Conservation (phyloP, 371 early-diverging fungal species). For the Thermomucor indicae-seudaticae region DNA sequence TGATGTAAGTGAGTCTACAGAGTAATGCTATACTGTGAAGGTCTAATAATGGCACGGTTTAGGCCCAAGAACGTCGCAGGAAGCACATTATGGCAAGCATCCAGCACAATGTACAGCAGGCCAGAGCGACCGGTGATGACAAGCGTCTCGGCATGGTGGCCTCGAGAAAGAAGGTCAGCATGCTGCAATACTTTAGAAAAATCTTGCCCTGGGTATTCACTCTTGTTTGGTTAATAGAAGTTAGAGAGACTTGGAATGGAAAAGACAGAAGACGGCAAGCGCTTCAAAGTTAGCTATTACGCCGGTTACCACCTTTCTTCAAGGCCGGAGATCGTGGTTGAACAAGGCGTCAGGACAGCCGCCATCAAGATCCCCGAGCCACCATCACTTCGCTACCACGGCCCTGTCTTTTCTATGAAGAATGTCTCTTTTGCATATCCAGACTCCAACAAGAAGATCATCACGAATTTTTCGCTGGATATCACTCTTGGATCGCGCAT, state of each 20-base stretch:
- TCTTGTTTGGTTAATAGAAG: slow-evolving; percentile 25
- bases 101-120: slow-evolving; percentile 60
- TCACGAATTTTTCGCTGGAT: slow-evolving; percentile 57
- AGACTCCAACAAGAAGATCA: slow-evolving; percentile 10
- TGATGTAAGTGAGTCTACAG: slow-evolving; percentile 40
- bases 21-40: no score
- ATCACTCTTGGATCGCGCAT: slow-evolving; percentile 58
- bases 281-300: slow-evolving; percentile 63
- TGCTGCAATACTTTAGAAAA: neutral
- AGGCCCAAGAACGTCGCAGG: slow-evolving; percentile 55
- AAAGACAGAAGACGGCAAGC: slow-evolving; percentile 59
- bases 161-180: slow-evolving; percentile 64
- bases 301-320: slow-evolving; percentile 48
- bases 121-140: slow-evolving; percentile 72
- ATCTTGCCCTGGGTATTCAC: neutral
- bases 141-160: slow-evolving; percentile 70
- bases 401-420: slow-evolving; percentile 61
- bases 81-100: slow-evolving; percentile 61
- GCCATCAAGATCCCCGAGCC: slow-evolving; percentile 56
- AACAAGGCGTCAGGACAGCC: slow-evolving; percentile 46
- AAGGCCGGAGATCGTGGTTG: slow-evolving; percentile 57
- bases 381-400: slow-evolving; percentile 55
- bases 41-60: neutral
- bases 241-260: slow-evolving; percentile 61
- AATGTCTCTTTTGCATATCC: slow-evolving; percentile 58